Evolutionary conservation across 805 yeast genomes (phyloP), one percentile per base, ranked within the genome.

Genomic region (Candida ovalis): DNA sequence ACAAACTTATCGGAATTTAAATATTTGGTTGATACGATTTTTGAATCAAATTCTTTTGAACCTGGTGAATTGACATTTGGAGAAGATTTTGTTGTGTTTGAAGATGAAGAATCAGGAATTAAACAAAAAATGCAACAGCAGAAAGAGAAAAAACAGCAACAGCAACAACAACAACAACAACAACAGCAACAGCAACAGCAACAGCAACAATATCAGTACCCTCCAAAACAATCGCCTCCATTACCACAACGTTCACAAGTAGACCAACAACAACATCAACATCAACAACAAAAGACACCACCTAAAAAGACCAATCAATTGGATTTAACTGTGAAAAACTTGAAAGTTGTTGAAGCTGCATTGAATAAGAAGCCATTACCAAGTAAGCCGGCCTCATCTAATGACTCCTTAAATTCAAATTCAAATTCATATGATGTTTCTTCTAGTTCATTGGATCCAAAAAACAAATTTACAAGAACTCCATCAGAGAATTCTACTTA

Each of bases 21-120:
- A 35, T 64, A 62, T 49, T 43, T 66, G 45, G 62, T 66, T 18
- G 64, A 63, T 39, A 59, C 66, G 2, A 64, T 65, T 3, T 66
- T 66, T 50, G 63, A 59, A 19, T 25, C 40, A 15, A 25, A 24
- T 15, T 33, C 28, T 9, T 30, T 30, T 30, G 37, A 30, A 4
- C 24, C 30, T 23, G 25, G 9, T 13, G 42, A 24, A 7, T 24
- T 39, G 13, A 13, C 23, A 17, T 13, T 41, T 28, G 25, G 24
- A 18, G n/a, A 21, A 12, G 28, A 32, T 13, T 17, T 27, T 17
- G 19, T 23, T 5, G 41, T 22, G 13, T 18, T 27, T 12, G 3
- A n/a, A 4, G 44, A 42, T 18, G 30, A 40, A 15, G 40, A 25
- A n/a, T 19, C 40, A 4, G 37, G 15, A 27, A 40, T 10, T 22